Base-by-base conservation (phyloP, 495 filamentous ascomycete genomes). In the Tuber aestivum region DNA sequence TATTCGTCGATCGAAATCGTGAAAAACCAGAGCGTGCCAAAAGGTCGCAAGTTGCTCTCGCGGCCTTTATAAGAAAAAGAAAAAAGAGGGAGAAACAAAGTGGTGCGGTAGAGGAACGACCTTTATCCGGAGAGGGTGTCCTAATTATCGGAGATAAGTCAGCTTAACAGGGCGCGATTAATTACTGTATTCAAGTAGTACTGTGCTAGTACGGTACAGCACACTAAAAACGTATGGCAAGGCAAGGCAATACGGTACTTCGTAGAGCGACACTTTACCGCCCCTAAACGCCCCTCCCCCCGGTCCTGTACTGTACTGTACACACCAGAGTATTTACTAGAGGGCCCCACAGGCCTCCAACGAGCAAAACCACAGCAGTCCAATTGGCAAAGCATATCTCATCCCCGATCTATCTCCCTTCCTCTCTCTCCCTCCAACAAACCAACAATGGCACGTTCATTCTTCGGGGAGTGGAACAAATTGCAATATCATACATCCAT, bases 321-420 rank as follows among this genome's bases (percentile, higher is more conserved):
- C 14, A 1, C n/a, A 35, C 7, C 27, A 18, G 20, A 65, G 27
- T 1, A 35, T 65, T 65, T 27, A 65, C 27, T 18, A 2, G 32
- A 65, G 32, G 20, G 7, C 27, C 56, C 27, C 14, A 65, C 18
- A 65, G 14, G 14, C 16, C 27, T 35, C 27, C 0, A 65, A 65
- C 56, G 27, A 35, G 56, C 12, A 65, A 65, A 65, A 65, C 56
- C 27, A 65, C 56, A 65, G 16, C 16, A 20, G 27, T 6, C 56
- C 56, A 65, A 65, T 65, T 65, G 27, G 56, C 56, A 65, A 65
- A 27, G 56, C 56, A 65, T 35, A 65, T 35, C 56, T 35, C 56
- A 65, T 65, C 56, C 35, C 27, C 56, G 56, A 65, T 65, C 56
- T 65, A 65, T 65, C 27, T 35, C 5, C 12, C 50, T 61, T 4